phyloP scores from a whole-genome alignment of 805 yeast genomes.

The Ogataea pini region DNA sequence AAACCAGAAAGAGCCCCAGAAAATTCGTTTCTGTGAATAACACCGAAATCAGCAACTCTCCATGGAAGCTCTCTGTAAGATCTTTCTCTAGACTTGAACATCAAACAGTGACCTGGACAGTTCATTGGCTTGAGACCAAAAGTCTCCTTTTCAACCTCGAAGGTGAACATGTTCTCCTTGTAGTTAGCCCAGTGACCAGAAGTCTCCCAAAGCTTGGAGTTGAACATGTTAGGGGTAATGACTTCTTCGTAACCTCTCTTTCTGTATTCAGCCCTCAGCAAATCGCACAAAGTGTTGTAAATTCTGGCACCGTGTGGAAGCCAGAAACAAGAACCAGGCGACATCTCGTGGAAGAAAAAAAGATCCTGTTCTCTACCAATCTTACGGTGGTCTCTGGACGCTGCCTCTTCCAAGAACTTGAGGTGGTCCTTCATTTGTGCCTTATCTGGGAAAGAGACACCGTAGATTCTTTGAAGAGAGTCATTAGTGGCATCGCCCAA shows the following conservation, averaged over 20 bases:
- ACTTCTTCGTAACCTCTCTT: slow-evolving; percentile 97
- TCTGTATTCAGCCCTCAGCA: slow-evolving; percentile 81
- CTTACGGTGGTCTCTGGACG: slow-evolving; percentile 93
- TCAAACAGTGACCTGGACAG: slow-evolving; percentile 90
- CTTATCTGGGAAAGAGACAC: slow-evolving; percentile 98
- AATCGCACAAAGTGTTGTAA: slow-evolving; percentile 80
- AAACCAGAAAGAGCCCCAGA: slow-evolving; percentile 93
- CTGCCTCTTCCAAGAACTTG: slow-evolving; percentile 94
- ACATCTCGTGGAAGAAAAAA: slow-evolving; percentile 92
- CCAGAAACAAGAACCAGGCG: slow-evolving; percentile 99
- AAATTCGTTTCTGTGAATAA: slow-evolving; percentile 93
- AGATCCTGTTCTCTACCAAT: slow-evolving; percentile 96
- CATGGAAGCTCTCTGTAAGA: slow-evolving; percentile 96
- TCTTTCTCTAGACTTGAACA: slow-evolving; percentile 90
- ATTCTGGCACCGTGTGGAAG: slow-evolving; percentile 98
- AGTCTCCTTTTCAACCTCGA: slow-evolving; percentile 94
- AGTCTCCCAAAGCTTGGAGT: slow-evolving; percentile 95
- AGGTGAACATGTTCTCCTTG: slow-evolving; percentile 95
- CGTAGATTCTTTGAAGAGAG: slow-evolving; percentile 95
- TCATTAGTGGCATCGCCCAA: slow-evolving; percentile 91
- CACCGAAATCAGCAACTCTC: slow-evolving; percentile 99
- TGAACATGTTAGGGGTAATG: slow-evolving; percentile 98
- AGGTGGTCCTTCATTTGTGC: slow-evolving; percentile 92
- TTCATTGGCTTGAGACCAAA: slow-evolving; percentile 95
- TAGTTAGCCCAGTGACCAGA: slow-evolving; percentile 99